Evolutionary conservation across 768 basidiomycete genomes (phyloP), one percentile per base, ranked within the genome.

Genomic region (Russula earlei): DNA sequence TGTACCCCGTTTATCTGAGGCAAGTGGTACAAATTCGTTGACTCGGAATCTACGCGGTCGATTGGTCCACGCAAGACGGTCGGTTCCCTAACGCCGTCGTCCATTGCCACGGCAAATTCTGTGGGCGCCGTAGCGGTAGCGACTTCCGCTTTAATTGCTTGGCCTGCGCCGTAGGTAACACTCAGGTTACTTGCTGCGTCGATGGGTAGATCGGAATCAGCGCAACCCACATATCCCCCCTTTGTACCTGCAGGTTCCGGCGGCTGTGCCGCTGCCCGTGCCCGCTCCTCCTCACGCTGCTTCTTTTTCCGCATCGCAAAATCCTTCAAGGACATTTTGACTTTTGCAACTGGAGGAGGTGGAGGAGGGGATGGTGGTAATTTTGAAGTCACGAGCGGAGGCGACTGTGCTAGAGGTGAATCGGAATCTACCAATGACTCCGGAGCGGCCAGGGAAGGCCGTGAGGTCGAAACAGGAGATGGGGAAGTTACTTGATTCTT

Each of bases 241-340:
- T 34, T 45, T 14, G 11, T 25, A 24, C 14, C 20, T 2, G 41
- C 17, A 19, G 38, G 22, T 1, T 56, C 54, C 2, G 46, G 27
- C 20, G 55, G 22, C 17, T n/a, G 8, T 15, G 31, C 44, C n/a
- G 22, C 33, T 5, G 22, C 40, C 37, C 44, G 42, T 14, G 52
- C 51, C 25, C 38, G 31, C 36, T 60, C 61, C 44, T 60, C 59
- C 34, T 60, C 61, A n/a, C 59, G 54, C 52, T 62, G 59, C 36
- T 62, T 61, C 55, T 54, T 62, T 51, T 56, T 62, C 52, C 61
- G 48, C 60, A 62, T 48, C 17, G 59, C 55, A 11, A 62, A 62
- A 45, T 62, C 61, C 33, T 57, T 62, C 48, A 62, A 37, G n/a
- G 61, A 62, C 55, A 62, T 50, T 47, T 62, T 62, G 50, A 62